These are phyloP conservation scores for Cercospora sesami DNA, from an alignment of 2,329 filamentous ascomycete genomes.

Conservation along the genomic window DNA sequence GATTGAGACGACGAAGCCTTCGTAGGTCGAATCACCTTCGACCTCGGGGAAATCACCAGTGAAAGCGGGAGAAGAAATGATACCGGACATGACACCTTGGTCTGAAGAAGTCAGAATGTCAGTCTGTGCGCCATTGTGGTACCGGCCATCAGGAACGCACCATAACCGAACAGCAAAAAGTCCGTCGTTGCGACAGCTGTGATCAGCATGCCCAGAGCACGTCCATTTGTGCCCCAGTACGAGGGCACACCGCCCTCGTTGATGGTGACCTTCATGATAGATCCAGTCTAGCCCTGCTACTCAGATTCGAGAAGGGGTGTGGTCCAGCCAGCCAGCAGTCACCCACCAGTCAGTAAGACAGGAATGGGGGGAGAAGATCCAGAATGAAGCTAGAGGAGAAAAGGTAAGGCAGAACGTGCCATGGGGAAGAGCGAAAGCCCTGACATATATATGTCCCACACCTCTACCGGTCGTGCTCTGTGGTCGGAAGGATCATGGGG, in stretches of 20 bases:
- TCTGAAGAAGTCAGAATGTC: neutral
- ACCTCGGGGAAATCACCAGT: constrained; percentile 42
- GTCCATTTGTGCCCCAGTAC: constrained; percentile 26
- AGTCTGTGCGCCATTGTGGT: neutral
- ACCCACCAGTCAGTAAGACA: neutral
- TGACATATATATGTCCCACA: constrained; percentile 11
- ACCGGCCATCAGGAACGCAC: neutral
- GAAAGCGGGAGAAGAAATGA: constrained; percentile 44
- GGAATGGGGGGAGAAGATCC: neutral
- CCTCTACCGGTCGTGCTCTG: neutral
- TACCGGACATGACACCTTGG: constrained; percentile 44
- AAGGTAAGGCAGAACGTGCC: constrained; percentile 5
- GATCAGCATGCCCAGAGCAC: constrained; percentile 23
- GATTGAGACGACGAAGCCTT: constrained; percentile 53
- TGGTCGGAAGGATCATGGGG: neutral
- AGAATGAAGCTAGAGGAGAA: constrained; percentile 3
- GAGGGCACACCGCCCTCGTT: constrained; percentile 25
- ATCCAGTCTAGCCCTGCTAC: neutral
- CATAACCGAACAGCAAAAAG: constrained; percentile 22
- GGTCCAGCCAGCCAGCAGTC: constrained; percentile 5
- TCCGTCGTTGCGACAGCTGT: constrained; percentile 24
- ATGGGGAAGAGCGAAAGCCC: constrained; percentile 4
- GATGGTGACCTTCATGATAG: constrained; percentile 24
- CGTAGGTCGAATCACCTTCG: constrained; percentile 47
- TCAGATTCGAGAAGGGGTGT: neutral